These are phyloP conservation scores for Salicornia ramosissima DNA, from an alignment of 148 eudicot genomes.

Conservation along the genomic window DNA sequence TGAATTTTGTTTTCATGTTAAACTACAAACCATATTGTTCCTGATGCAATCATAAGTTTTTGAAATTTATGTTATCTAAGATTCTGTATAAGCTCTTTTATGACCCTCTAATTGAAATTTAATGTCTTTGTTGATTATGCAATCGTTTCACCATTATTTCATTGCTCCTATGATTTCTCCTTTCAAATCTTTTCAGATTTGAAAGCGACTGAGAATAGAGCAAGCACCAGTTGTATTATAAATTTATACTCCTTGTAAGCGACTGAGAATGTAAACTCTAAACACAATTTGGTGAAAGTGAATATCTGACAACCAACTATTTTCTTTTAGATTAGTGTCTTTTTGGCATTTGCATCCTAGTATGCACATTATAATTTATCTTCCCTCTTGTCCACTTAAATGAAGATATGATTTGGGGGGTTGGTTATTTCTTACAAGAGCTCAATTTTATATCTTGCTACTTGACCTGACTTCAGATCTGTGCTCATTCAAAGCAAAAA, in stretches of 20 bases:
- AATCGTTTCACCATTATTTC: not conserved
- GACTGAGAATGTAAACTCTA: not conserved
- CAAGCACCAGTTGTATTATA: not conserved
- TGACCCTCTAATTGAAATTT: not conserved
- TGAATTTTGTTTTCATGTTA: constrained; percentile 17
- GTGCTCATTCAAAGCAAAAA: not conserved
- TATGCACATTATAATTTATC: no score
- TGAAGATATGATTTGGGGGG: not conserved
- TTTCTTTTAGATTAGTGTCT: no score
- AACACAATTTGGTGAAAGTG: no score
- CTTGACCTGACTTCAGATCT: not conserved
- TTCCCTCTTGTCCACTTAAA: no score
- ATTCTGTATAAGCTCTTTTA: not conserved
- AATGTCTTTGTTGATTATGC: not conserved
- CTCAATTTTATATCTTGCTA: not conserved
- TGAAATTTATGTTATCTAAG: constrained; percentile 9
- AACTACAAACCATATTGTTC: constrained; percentile 15
- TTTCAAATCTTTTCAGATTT: not conserved
- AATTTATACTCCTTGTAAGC: not conserved
- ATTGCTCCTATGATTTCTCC: no score
- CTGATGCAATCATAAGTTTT: constrained; percentile 6
- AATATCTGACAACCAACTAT: no score
- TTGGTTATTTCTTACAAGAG: not conserved
- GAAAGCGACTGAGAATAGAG: not conserved
- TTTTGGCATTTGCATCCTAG: no score